Evolutionary conservation across 1,284 basidiomycete species (phyloP), one percentile per base, ranked within the genome.

Genomic region (Cryptococcus maquisensis): DNA sequence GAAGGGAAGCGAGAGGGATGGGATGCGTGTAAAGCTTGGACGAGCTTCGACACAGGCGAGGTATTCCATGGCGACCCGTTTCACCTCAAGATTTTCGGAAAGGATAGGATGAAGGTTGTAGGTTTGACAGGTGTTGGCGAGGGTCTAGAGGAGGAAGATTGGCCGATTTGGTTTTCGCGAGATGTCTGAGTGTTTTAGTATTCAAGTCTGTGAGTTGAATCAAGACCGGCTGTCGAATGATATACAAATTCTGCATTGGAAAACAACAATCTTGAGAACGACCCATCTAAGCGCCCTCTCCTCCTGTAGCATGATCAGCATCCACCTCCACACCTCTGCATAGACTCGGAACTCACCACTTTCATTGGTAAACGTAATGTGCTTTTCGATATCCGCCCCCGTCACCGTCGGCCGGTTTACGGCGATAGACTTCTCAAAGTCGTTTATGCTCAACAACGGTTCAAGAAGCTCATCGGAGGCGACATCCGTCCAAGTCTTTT

Each of bases 401-500:
- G 86, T 88, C 42, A 98, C 95, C 0, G 94, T 98, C 26, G 93
- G 93, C 61, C 89, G 82, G 24, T 90, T 88, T 49, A 81, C 86
- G 48, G 85, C 82, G 56, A 98, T 80, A 26, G 89, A 87, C 65
- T 87, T 86, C 68, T 96, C 68, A 72, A 98, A 98, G 75, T 98
- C 96, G 18, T 79, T 81, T 21, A 92, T 52, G 56, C 78, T 82
- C 69, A 96, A 77, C 43, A 87, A 81, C 0, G 94, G 93, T 73
- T 98, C 95, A 32, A 87, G 79, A 36, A 98, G 79, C 69, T 97
- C 89, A 52, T 94, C 86, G n/a, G 87, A 87, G 53, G 87, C 86
- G 45, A 98, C 82, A 57, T 91, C 89, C n/a, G 86, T 84, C 95
- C 96, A 98, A 3, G 85, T 80, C 80, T 89, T 93, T 78, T 98